Evolutionary conservation across 2,329 filamentous ascomycete species (phyloP), one percentile per base, ranked within the genome.

Genomic region (Emericellopsis atlantica): DNA sequence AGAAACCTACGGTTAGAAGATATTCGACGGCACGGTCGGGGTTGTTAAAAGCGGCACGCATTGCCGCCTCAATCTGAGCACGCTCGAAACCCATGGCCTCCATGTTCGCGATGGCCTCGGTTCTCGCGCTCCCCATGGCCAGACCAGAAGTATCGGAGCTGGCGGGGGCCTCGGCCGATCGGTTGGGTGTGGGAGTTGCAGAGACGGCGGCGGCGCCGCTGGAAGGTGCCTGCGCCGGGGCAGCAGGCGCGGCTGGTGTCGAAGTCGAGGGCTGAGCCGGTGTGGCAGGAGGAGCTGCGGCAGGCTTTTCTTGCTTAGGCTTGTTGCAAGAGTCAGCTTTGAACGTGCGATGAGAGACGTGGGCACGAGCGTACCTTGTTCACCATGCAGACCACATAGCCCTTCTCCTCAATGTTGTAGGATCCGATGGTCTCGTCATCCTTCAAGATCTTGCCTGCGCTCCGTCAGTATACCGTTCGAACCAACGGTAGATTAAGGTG

Each of bases 331-430:
- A 24, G 32, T 36, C 18, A 40, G 37, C 39, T 31, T 18, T 31
- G 9, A 12, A 18, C 7, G 21, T 15, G 31, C 22, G 6, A n/a
- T 8, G 34, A 43, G 29, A 15, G 40, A 15, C n/a, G n/a, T 14
- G 16, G 34, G n/a, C 32, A 33, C 7, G 15, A 23, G 29, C 62
- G 47, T 69, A 94, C 89, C 84, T 96, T 96, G 59, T 86, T 87
- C 54, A 94, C 81, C 80, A 98, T 95, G 69, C 92, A 98, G 45
- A 98, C 92, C 54, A 98, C 88, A 61, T 96, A 98, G 32, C 92
- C 92, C 74, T 96, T 98, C 75, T 96, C 92, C 66, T 98, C 90
- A 48, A 98, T 96, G 66, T 87, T 95, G 71, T 96, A 96, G 33
- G 85, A 89, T 63, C 88, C 87, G 52, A 98, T 84, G 3, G 89